Evolutionary conservation across 2,329 filamentous ascomycete species (phyloP).

Genomic region (Aspergillus ochraceoroseus): DNA sequence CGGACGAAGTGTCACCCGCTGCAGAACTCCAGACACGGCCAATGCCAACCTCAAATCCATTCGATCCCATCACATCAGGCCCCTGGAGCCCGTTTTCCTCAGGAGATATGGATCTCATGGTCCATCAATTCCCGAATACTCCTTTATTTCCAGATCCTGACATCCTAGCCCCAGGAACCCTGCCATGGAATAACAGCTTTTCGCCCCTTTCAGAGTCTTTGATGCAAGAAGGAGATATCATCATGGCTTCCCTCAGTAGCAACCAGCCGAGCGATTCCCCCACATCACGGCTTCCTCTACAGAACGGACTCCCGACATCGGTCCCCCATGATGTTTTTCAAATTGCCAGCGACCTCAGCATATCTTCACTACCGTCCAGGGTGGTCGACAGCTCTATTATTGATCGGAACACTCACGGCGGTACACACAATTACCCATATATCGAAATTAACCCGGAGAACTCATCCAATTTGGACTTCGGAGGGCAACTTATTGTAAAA

Average conservation of each 20-base stretch:
- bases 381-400: neutral
- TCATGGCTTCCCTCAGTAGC: slow-evolving; percentile 7
- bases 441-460: slow-evolving; percentile 3
- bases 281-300: neutral
- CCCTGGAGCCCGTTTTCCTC: too few species aligned
- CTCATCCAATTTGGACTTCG: slow-evolving; percentile 8
- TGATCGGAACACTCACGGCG: neutral
- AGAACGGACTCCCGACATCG: neutral
- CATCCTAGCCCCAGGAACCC: neutral
- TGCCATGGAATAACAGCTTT: slow-evolving; percentile 13
- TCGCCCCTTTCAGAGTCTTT: slow-evolving; percentile 5
- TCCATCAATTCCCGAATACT: slow-evolving; percentile 1
- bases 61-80: too few species aligned
- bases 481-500: slow-evolving; percentile 9
- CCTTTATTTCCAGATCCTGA: slow-evolving; percentile 1
- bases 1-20: too few species aligned
- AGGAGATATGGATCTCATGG: slow-evolving; percentile 5
- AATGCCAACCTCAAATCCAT: too few species aligned
- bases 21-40: too few species aligned
- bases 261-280: neutral
- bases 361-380: slow-evolving; percentile 1
- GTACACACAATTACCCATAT: neutral
- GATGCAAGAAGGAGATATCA: slow-evolving; percentile 1
- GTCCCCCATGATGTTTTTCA: slow-evolving; percentile 1
- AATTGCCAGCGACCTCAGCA: neutral